A percentile compares a stretch with the other conserved stretches of the same genome.
Conservation (phyloP, 176 grass and related monocot genomes). For the Eragrostis curvula region DNA sequence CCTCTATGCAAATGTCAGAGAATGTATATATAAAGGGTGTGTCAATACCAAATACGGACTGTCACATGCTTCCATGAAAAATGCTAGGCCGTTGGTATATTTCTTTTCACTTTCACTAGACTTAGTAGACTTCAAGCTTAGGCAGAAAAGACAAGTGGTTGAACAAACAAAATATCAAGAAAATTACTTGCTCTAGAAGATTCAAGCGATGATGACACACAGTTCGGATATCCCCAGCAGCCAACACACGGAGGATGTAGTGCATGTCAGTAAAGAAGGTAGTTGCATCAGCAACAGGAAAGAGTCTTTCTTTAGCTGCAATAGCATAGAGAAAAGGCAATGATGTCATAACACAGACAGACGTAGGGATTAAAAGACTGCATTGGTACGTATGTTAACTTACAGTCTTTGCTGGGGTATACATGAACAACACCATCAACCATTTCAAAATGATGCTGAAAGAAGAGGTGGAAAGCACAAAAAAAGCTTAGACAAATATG, state of each 20-base stretch:
- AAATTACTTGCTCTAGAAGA: slow-evolving; percentile 89
- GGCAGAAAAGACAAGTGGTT: slow-evolving; percentile 1
- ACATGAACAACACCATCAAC: slow-evolving; percentile 97
- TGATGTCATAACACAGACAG: slow-evolving; percentile 12
- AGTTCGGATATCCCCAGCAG: slow-evolving; percentile 90
- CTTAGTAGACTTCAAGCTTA: neutral
- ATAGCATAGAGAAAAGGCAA: slow-evolving; percentile 28
- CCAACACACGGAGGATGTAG: slow-evolving; percentile 84
- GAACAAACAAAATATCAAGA: slow-evolving; percentile 12
- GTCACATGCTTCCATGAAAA: slow-evolving; percentile 3
- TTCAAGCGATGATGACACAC: slow-evolving; percentile 84
- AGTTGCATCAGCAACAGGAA: slow-evolving; percentile 86
- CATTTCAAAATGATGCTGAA: slow-evolving; percentile 87
- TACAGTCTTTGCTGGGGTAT: slow-evolving; percentile 78
- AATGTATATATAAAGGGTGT: neutral
- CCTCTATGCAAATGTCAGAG: neutral
- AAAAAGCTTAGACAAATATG: neutral
- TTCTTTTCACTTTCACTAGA: too few species aligned
- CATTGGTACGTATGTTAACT: slow-evolving; percentile 42
- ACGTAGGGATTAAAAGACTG: slow-evolving; percentile 11
- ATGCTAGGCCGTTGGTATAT: neutral
- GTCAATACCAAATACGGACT: neutral
- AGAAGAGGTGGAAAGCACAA: neutral
- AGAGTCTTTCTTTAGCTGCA: slow-evolving; percentile 83
- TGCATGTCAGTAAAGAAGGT: slow-evolving; percentile 98